These are phyloP conservation scores for Blastobotrys petasosporus DNA, from an alignment of 1,139 yeast species.

Conservation along the genomic window DNA sequence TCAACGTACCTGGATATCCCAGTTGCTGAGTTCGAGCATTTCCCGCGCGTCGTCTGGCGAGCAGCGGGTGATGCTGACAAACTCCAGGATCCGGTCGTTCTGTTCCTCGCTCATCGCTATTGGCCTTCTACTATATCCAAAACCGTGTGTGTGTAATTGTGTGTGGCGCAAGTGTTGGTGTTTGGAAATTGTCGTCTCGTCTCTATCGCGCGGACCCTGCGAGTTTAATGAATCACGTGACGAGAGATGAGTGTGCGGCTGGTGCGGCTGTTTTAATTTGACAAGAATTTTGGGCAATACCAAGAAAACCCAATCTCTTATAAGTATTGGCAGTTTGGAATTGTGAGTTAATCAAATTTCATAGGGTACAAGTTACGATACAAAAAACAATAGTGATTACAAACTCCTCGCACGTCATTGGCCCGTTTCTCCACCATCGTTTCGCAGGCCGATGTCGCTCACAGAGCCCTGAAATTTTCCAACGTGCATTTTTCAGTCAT, in stretches of 20 bases:
- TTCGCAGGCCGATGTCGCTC: background rate
- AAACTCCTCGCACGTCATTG: background rate
- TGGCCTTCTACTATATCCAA: too few relatives aligned
- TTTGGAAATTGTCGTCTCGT: too few relatives aligned
- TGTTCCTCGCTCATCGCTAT: slow-evolving; percentile 16
- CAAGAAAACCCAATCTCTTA: too few relatives aligned
- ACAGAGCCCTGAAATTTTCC: background rate
- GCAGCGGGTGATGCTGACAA: slow-evolving; percentile 45
- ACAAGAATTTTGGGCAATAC: too few relatives aligned
- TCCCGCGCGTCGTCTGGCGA: slow-evolving; percentile 42
- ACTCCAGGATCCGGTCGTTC: slow-evolving; percentile 43
- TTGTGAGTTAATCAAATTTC: too few relatives aligned
- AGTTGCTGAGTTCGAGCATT: slow-evolving; percentile 38
- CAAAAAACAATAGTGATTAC: too few relatives aligned
- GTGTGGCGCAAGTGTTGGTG: background rate
- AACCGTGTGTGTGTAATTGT: background rate
- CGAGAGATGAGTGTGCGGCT: too few relatives aligned
- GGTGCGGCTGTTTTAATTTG: too few relatives aligned
- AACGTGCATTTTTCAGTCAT: background rate
- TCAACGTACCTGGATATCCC: slow-evolving; percentile 35
- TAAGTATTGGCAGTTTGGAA: too few relatives aligned
- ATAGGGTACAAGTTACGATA: too few relatives aligned
- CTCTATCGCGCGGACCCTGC: too few relatives aligned
- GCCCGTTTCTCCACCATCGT: background rate
- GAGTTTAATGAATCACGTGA: too few relatives aligned